Percentiles rank a stretch among this genome's conserved stretches.
Evolutionary conservation across 1,139 yeast species (phyloP).

Genomic region (Nakaseomyces kungkrabaensis): DNA sequence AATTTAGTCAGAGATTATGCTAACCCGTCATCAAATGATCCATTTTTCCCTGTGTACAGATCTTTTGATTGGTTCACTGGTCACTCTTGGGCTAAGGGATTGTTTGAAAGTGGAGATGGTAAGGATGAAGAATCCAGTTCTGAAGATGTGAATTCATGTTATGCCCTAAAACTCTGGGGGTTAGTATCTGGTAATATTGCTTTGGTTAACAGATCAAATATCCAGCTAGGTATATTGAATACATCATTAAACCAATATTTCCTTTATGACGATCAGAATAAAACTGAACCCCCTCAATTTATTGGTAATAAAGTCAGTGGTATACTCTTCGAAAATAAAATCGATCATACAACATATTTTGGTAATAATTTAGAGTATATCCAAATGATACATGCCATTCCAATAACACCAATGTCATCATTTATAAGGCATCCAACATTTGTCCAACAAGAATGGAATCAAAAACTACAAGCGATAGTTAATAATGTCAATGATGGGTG

Average conservation of each 20-base stretch:
- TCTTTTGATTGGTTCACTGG: conserved; percentile 73
- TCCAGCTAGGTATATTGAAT: conserved; percentile 52
- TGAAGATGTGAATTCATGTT: conserved; percentile 66
- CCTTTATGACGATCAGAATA: conserved; percentile 42
- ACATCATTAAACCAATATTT: conserved; percentile 54
- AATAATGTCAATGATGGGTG: conserved; percentile 63
- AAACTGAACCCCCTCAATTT: conserved; percentile 42
- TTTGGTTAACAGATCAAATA: conserved; percentile 46
- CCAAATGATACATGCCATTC: conserved; percentile 93
- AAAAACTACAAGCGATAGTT: conserved; percentile 40
- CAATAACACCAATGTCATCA: conserved; percentile 78
- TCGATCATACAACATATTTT: conserved; percentile 86
- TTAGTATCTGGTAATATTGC: conserved; percentile 42
- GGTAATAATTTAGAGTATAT: conserved; percentile 71
- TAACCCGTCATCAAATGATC: conserved; percentile 47
- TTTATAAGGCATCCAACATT: conserved; percentile 59
- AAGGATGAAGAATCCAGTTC: conserved; percentile 71
- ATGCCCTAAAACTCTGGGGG: conserved; percentile 67
- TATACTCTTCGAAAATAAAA: conserved; percentile 73
- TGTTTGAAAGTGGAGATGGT: conserved; percentile 67
- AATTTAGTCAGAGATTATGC: conserved; percentile 59
- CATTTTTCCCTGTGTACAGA: conserved; percentile 62
- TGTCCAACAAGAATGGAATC: conserved; percentile 74
- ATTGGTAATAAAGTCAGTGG: conserved; percentile 65
- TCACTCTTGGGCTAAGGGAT: conserved; percentile 75